Evolutionary conservation across 2,329 filamentous ascomycete genomes (phyloP).

Genomic region (Phyllosticta paracitricarpa): DNA sequence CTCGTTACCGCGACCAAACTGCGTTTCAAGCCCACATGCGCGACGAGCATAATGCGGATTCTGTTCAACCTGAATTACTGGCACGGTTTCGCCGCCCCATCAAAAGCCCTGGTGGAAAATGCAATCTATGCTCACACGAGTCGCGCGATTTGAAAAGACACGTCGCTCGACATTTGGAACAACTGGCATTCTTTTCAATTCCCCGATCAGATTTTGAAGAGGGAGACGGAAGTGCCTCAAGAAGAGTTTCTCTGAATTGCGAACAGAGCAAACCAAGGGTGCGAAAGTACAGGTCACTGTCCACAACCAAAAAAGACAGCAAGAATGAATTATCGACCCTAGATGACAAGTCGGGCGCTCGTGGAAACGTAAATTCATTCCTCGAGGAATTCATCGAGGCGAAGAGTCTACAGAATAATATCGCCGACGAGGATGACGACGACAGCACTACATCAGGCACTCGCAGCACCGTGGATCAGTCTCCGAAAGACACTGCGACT

Average conservation of each 20-base stretch:
- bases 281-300: neutral
- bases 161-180: slow-evolving; percentile 11
- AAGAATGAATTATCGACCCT: neutral
- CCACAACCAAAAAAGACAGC: neutral
- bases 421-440: neutral
- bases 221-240: neutral
- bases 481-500: neutral
- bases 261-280: neutral
- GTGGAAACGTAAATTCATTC: neutral
- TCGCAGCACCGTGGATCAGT: neutral
- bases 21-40: slow-evolving; percentile 11
- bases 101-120: neutral
- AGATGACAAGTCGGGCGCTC: neutral
- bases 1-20: neutral
- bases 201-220: slow-evolving; percentile 2
- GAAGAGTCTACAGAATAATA: neutral
- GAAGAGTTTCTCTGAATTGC: neutral
- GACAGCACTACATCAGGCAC: neutral
- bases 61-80: neutral
- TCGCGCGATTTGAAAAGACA: slow-evolving; percentile 9
- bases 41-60: neutral
- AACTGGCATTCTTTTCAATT: slow-evolving; percentile 12
- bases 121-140: slow-evolving; percentile 9
- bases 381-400: neutral
- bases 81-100: slow-evolving; percentile 1